Conservation (phyloP, 2,329 filamentous ascomycete species). For the Ascochyta koolunga region DNA sequence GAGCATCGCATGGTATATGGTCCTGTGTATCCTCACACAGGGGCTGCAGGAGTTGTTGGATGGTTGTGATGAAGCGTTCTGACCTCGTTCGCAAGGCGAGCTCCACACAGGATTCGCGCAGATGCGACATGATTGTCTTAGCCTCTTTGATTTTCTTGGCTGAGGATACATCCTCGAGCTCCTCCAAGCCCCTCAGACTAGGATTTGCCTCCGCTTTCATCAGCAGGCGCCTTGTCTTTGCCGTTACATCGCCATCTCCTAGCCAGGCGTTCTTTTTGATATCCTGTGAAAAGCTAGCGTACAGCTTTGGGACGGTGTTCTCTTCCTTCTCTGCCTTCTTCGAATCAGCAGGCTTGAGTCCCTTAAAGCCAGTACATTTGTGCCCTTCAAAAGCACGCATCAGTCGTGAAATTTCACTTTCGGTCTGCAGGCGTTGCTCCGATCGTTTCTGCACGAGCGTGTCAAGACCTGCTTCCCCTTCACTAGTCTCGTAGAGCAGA, state of each 20-base stretch:
- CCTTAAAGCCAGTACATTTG: slow-evolving; percentile 6
- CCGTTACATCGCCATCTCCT: slow-evolving; percentile 28
- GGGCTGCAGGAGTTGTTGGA: slow-evolving; percentile 18
- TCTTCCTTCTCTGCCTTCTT: slow-evolving; percentile 9
- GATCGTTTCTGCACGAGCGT: slow-evolving; percentile 22
- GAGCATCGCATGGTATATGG: slow-evolving; percentile 22
- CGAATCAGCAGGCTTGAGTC: slow-evolving; percentile 5
- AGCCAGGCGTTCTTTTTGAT: slow-evolving; percentile 24
- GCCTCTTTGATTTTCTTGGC: slow-evolving; percentile 9
- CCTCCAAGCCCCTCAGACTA: slow-evolving; percentile 1
- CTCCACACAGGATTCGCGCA: slow-evolving; percentile 28
- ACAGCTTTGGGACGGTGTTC: slow-evolving; percentile 19
- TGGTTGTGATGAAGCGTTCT: slow-evolving; percentile 29
- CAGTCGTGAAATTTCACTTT: slow-evolving; percentile 19
- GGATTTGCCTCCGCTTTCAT: slow-evolving; percentile 13
- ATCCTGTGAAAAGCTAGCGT: slow-evolving; percentile 26
- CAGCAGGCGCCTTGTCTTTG: slow-evolving; percentile 15
- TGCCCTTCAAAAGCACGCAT: slow-evolving; percentile 28
- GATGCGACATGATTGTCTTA: slow-evolving; percentile 28
- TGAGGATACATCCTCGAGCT: slow-evolving; percentile 5
- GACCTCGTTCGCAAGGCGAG: slow-evolving; percentile 26
- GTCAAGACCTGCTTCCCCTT: slow-evolving; percentile 23
- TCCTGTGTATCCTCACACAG: not conserved
- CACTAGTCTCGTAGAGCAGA: slow-evolving; percentile 26
- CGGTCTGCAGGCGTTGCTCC: slow-evolving; percentile 16